Conservation (phyloP, 2,329 filamentous ascomycete species). For the Chrysoporthe puriensis region DNA sequence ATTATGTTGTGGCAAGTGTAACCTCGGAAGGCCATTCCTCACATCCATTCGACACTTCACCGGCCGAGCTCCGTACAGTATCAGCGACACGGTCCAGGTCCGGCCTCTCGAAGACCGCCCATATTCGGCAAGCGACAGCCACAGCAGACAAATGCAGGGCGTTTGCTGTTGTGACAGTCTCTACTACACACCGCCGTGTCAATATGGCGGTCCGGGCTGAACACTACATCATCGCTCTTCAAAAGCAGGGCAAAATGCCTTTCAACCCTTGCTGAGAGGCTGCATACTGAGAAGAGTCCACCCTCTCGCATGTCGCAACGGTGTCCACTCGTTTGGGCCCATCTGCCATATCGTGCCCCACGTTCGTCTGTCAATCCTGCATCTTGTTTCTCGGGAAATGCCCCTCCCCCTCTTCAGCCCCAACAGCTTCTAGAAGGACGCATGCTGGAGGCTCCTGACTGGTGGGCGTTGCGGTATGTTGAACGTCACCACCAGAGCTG, state of each 20-base stretch:
- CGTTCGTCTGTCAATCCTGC: constrained; percentile 20
- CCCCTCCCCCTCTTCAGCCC: constrained; percentile 18
- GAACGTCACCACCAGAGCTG: constrained; percentile 7
- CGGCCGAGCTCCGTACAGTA: constrained; percentile 19
- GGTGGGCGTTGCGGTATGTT: constrained; percentile 21
- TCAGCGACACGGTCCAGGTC: constrained; percentile 14
- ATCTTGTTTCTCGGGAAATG: constrained; percentile 9
- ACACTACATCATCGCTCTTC: constrained; percentile 16
- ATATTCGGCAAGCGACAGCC: constrained; percentile 14
- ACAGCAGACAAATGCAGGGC: constrained; percentile 1
- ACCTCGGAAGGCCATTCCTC: not conserved
- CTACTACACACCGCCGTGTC: constrained; percentile 15
- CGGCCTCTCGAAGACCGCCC: not conserved
- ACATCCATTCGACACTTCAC: not conserved
- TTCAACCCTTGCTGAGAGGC: constrained; percentile 15
- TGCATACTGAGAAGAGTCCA: constrained; percentile 12
- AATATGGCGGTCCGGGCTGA: constrained; percentile 11
- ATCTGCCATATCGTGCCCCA: constrained; percentile 12
- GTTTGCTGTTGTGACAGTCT: constrained; percentile 17
- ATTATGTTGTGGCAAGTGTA: not conserved
- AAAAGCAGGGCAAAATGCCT: constrained; percentile 18
- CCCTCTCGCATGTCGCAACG: constrained; percentile 16
- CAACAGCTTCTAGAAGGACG: constrained; percentile 21
- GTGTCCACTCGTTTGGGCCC: constrained; percentile 13
- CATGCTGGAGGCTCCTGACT: constrained; percentile 10